Base-by-base conservation (phyloP, 2,329 filamentous ascomycete species). In the Didymella keratinophila region DNA sequence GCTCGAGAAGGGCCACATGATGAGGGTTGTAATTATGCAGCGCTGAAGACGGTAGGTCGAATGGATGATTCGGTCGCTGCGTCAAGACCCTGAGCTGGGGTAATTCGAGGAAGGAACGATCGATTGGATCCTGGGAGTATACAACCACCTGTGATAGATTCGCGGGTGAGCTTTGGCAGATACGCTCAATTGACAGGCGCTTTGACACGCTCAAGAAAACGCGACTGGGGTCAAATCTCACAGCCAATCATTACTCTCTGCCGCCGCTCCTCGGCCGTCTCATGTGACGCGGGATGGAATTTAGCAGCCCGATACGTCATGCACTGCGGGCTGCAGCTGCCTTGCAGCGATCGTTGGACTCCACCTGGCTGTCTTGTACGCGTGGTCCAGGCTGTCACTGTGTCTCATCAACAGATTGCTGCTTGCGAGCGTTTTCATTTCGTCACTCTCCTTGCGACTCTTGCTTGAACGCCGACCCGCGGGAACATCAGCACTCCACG, bases 301-400 rank as follows among this genome's bases (percentile, higher is more conserved):
- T 59, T 62, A 43, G 66, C 57, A 53, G 23, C 50, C 43, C 51
- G 12, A 63, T 71, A 76, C 74, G 74, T 76, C 74, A 76, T 75
- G 71, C 68, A 74, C 63, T 46, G 58, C 62, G 63, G 56, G 56
- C 56, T 67, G 68, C 64, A 64, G 63, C 67, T 75, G 69, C 71
- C 70, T 74, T 71, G 72, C 66, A 64, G 59, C 65, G 66, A 74
- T 76, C 69, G 45, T 62, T 65, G 49, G 52, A 49, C 61, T 56
- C 61, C 61, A 65, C 62, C 47, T 61, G 56, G 63, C 66, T 65
- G 53, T 66, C 60, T 63, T 66, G 63, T 63, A 66, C 58, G 62
- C 61, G 58, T 64, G 62, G 52, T 41, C 61, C 51, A 58, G 63
- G 64, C 48, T 52, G 43, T 55, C 42, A 46, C 41, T 42, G 58